Base-by-base conservation (phyloP, 2,329 filamentous ascomycete genomes). In the Chaetomium globosum region DNA sequence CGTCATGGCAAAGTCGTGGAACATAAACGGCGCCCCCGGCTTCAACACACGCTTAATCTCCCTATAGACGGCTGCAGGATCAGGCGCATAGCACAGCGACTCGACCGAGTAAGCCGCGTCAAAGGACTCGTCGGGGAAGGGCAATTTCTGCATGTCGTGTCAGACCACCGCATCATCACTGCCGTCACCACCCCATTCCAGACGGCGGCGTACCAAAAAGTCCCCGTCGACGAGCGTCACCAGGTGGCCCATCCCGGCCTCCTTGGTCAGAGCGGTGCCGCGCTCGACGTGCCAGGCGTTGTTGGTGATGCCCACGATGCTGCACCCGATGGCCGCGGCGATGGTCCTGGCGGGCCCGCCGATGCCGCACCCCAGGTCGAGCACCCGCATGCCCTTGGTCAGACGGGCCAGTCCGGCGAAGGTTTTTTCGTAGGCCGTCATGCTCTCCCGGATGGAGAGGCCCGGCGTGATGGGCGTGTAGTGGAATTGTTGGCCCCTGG, bases 1-100 rank as follows among this genome's bases (percentile, higher is more conserved):
- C 13, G 89, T 92, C 89, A 92, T 92, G 73, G 92, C 82, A 89
- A 89, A 92, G 75, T 92, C 89, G 76, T 92, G 92, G 46, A 92
- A 89, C 74, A 89, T 89, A 71, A 92, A 92, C 51, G 87, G 83
- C 75, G 89, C 89, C 67, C 89, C 89, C 23, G 89, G 89, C 81
- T 92, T 92, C 69, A 92, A 80, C 49, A 91, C 88, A 61, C 87
- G 86, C 82, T 85, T 89, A 70, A 92, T 90, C 77, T 92, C 84
- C 70, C 81, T 83, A 78, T 92, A 92, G 69, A 91, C 89, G 60
- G 87, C 89, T 74, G 89, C 86, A 51, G 92, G 82, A 28, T 85
- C 86, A 28, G 89, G 89, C 3, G 89, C 89, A 75, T 92, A 89
- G 54, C 90, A 88, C 19, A 90, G 92, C 6, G 89, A 89, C 77